Percentiles rank a stretch among this genome's conserved stretches.
phyloP scores from a whole-genome alignment of 129 eudicot species.

The Solidago caesia region DNA sequence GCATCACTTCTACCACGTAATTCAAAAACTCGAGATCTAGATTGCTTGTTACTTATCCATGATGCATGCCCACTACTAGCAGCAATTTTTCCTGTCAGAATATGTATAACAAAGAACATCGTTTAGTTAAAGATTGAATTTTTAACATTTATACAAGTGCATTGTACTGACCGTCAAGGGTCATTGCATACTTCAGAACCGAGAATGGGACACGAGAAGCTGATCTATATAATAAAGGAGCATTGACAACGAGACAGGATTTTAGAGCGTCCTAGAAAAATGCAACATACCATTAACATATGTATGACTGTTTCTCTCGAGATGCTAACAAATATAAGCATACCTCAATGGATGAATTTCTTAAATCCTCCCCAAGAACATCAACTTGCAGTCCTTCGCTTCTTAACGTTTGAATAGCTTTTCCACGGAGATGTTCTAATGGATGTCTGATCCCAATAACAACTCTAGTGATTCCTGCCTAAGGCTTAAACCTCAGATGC shows the following conservation, averaged over 20 bases:
- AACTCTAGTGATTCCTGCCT: conserved; percentile 90
- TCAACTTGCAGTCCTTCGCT: conserved; percentile 77
- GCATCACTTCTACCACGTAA: conserved; percentile 97
- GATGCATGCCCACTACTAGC: conserved; percentile 91
- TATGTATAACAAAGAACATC: conserved; percentile 9
- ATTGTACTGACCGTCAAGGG: conserved; percentile 89
- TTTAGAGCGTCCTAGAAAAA: conserved; percentile 73
- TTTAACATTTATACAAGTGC: not conserved
- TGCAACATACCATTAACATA: conserved; percentile 9
- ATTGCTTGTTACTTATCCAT: conserved; percentile 88
- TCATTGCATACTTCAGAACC: conserved; percentile 96
- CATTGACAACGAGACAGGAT: conserved; percentile 89
- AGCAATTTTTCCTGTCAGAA: conserved; percentile 82
- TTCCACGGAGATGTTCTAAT: conserved; percentile 74
- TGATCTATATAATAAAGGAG: conserved; percentile 92
- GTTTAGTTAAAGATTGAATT: not conserved
- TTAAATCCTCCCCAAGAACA: conserved; percentile 89
- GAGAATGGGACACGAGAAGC: conserved; percentile 84
- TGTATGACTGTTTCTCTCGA: not conserved
- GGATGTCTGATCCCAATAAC: conserved; percentile 94
- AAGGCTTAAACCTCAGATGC: conserved; percentile 32
- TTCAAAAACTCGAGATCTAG: conserved; percentile 83
- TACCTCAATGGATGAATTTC: conserved; percentile 71
- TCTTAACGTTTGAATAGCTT: conserved; percentile 66
- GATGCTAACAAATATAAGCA: not conserved